Evolutionary conservation across 306 rosid species (phyloP).

Genomic region (Arachis hypogaea): DNA sequence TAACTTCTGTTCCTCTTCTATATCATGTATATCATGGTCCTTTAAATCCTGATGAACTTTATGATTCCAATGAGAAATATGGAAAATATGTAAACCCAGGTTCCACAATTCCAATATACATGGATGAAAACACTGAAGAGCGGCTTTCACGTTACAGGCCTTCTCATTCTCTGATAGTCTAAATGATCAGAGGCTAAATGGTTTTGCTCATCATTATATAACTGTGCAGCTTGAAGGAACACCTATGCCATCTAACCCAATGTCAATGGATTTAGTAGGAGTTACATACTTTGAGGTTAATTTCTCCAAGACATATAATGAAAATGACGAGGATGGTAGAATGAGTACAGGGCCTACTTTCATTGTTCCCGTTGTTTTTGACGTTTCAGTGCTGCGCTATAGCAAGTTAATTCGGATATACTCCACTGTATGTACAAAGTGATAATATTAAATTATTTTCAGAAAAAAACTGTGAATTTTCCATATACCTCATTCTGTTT

Average conservation of each 20-base stretch:
- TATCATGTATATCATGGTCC: constrained; percentile 63
- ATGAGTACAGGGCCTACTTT: constrained; percentile 51
- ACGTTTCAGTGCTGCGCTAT: constrained; percentile 81
- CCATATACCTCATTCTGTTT: constrained; percentile 13
- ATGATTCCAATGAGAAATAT: constrained; percentile 45
- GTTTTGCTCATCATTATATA: constrained; percentile 74
- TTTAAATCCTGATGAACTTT: constrained; percentile 48
- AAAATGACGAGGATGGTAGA: constrained; percentile 43
- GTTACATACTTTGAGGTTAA: constrained; percentile 88
- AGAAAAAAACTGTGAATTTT: constrained; percentile 7
- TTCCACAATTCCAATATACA: constrained; percentile 69
- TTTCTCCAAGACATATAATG: constrained; percentile 61
- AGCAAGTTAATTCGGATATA: constrained; percentile 85
- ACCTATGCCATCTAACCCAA: constrained; percentile 70
- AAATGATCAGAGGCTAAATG: constrained; percentile 63
- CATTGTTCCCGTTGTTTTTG: constrained; percentile 86
- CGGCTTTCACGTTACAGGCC: constrained; percentile 65
- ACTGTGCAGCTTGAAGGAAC: constrained; percentile 88
- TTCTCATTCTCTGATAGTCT: constrained; percentile 69
- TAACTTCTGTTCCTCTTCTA: constrained; percentile 77
- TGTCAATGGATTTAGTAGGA: constrained; percentile 96
- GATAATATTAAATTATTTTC: constrained; percentile 22
- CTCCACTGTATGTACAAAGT: constrained; percentile 76
- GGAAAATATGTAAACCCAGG: constrained; percentile 73
- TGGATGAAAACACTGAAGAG: constrained; percentile 68